Conservation (phyloP, 2,329 filamentous ascomycete genomes). For the Ascochyta lentis region DNA sequence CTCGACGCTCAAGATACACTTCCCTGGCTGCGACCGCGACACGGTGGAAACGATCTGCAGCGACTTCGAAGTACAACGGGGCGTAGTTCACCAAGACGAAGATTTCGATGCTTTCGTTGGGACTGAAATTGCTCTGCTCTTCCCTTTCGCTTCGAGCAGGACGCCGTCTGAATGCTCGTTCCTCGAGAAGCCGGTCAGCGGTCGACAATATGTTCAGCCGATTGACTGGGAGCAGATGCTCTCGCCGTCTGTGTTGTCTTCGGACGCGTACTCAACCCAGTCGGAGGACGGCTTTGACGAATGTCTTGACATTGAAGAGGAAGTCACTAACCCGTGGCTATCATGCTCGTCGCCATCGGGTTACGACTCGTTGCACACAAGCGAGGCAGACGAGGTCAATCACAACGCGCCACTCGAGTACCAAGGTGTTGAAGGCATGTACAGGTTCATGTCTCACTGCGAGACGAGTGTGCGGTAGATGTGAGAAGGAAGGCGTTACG, state of each 20-base stretch:
- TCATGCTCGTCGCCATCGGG: constrained; percentile 56
- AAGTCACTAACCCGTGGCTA: constrained; percentile 61
- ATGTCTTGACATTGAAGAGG: constrained; percentile 48
- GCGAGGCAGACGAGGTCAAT: constrained; percentile 54
- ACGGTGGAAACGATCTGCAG: constrained; percentile 84
- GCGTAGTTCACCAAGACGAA: constrained; percentile 78
- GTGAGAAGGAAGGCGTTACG: constrained; percentile 10
- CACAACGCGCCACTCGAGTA: constrained; percentile 60
- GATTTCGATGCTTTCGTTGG: constrained; percentile 74
- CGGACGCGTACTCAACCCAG: constrained; percentile 49
- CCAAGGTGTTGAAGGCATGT: constrained; percentile 70
- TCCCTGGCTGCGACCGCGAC: constrained; percentile 86
- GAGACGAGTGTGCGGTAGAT: constrained; percentile 50
- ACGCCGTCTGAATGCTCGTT: constrained; percentile 56
- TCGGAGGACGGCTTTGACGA: constrained; percentile 49
- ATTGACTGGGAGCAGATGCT: constrained; percentile 66
- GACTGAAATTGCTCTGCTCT: constrained; percentile 76
- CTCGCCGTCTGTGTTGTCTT: constrained; percentile 48
- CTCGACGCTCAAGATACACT: constrained; percentile 77
- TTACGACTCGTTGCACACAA: constrained; percentile 65
- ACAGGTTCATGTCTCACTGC: constrained; percentile 69
- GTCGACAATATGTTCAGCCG: constrained; percentile 45
- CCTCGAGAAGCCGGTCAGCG: constrained; percentile 51
- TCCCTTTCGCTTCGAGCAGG: constrained; percentile 80
- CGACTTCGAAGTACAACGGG: constrained; percentile 83